Conservation (phyloP, 768 basidiomycete species). For the Hygrophorus pudorinus region DNA sequence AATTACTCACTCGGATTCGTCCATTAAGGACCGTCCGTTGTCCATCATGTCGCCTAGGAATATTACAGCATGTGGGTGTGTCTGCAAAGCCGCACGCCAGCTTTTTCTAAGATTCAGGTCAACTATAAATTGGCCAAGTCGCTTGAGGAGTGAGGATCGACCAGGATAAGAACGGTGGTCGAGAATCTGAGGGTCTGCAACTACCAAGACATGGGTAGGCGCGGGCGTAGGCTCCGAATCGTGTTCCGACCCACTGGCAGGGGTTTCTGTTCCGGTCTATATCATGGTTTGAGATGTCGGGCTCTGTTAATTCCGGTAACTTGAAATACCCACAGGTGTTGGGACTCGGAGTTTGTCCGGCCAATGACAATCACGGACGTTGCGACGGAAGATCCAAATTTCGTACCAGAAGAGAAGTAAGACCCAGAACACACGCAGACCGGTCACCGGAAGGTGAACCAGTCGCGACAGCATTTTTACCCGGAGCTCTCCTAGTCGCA, state of each 20-base stretch:
- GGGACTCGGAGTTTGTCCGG: slow-evolving; percentile 33
- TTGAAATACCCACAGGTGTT: slow-evolving; percentile 22
- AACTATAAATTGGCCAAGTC: slow-evolving; percentile 53
- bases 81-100: slow-evolving; percentile 58
- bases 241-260: neutral
- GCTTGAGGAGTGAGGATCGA: slow-evolving; percentile 42
- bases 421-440: slow-evolving; percentile 52
- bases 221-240: slow-evolving; percentile 8
- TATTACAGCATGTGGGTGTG: slow-evolving; percentile 62
- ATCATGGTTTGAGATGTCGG: neutral
- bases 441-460: slow-evolving; percentile 21
- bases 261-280: neutral
- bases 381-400: slow-evolving; percentile 41
- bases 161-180: slow-evolving; percentile 67
- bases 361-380: slow-evolving; percentile 47
- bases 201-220: slow-evolving; percentile 55
- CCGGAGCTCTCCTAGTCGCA: neutral
- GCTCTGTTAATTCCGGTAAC: neutral
- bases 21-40: slow-evolving; percentile 58
- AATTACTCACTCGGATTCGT: slow-evolving; percentile 54
- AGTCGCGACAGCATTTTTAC: neutral
- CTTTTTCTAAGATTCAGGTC: slow-evolving; percentile 80
- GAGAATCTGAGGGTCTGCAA: slow-evolving; percentile 85
- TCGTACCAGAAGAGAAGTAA: slow-evolving; percentile 64
- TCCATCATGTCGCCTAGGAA: slow-evolving; percentile 95